A percentile compares a stretch with the other conserved stretches of the same genome.
phyloP scores from a whole-genome alignment of 2,329 filamentous ascomycete genomes.

The Colletotrichum magnum region DNA sequence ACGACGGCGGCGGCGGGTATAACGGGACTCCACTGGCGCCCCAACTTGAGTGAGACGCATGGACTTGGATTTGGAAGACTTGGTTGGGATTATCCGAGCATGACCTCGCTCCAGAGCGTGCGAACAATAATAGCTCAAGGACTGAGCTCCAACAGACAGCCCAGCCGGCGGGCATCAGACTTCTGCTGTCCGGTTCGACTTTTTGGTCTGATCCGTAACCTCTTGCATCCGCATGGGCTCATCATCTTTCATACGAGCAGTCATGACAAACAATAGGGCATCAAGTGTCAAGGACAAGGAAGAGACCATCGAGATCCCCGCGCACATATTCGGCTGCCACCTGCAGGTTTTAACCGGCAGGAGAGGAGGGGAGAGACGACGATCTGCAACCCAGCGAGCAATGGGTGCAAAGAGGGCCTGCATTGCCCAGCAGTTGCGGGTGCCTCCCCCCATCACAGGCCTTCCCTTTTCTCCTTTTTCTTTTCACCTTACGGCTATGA shows the following conservation, averaged over 20 bases:
- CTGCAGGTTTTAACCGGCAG: conserved; percentile 25
- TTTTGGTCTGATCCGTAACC: too few relatives aligned
- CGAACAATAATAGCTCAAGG: too few relatives aligned
- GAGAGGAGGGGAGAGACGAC: conserved; percentile 19
- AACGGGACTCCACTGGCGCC: neutral
- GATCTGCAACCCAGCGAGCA: conserved; percentile 28
- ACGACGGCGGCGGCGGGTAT: too few relatives aligned
- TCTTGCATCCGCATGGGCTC: too few relatives aligned
- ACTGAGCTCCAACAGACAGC: too few relatives aligned
- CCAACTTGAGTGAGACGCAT: neutral
- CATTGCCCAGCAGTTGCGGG: conserved; percentile 23
- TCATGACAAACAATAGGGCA: neutral
- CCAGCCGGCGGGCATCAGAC: too few relatives aligned
- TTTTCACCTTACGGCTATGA: conserved; percentile 6
- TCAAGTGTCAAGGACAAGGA: neutral
- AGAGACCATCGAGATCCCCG: conserved; percentile 10
- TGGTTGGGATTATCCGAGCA: neutral
- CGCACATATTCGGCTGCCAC: neutral
- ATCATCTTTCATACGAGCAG: too few relatives aligned
- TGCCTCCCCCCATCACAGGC: neutral
- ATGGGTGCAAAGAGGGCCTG: conserved; percentile 4
- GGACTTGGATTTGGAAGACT: neutral
- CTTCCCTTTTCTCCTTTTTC: neutral
- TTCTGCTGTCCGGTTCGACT: too few relatives aligned
- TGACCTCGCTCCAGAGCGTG: neutral